Conservation (phyloP, 163 green algal species). For the Chloromonas sp. region DNA sequence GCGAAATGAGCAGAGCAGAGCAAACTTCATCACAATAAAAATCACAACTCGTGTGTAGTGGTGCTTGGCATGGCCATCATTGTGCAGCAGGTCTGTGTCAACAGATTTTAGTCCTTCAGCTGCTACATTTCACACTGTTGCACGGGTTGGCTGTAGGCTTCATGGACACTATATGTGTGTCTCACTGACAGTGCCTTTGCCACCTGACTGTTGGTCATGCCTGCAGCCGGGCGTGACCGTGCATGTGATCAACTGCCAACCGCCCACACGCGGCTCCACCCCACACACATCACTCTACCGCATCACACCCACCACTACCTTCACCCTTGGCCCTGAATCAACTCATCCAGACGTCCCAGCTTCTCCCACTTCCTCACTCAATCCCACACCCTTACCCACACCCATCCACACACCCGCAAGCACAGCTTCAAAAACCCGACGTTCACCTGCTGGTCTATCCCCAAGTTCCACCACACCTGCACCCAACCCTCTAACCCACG, state of each 20-base stretch:
- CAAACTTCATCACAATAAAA: no score
- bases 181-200: background rate
- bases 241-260: background rate
- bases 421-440: no score
- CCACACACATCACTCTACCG: background rate
- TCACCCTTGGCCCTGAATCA: background rate
- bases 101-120: background rate
- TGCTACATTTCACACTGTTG: background rate
- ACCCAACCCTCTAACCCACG: background rate
- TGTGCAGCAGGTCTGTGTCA: no score
- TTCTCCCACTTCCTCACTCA: background rate
- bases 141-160: no score
- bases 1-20: no score
- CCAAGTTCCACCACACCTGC: background rate
- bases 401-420: no score
- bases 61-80: no score
- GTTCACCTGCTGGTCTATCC: no score
- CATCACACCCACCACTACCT: constrained; percentile 1
- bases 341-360: background rate
- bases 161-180: no score
- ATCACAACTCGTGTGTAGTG: no score
- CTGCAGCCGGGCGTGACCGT: background rate
- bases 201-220: background rate
- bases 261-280: background rate
- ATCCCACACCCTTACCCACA: no score